Evolutionary conservation across 2,329 filamentous ascomycete species (phyloP), one percentile per base, ranked within the genome.

Genomic region (Fusarium siculi): DNA sequence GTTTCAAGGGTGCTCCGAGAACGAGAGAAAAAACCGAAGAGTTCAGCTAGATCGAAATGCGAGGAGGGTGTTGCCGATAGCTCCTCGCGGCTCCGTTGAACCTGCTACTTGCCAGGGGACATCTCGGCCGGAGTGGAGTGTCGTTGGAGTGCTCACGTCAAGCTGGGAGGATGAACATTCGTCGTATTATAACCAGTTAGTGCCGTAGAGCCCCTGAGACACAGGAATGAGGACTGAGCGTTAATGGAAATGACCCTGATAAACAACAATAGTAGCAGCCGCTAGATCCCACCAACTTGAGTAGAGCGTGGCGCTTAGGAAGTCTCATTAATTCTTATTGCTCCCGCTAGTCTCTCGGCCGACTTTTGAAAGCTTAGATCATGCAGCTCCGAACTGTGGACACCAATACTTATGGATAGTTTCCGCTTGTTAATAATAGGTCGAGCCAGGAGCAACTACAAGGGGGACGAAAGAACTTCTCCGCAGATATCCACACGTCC

Each of bases 111-210:
- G 61, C 57, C 57, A 70, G 63, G 72, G 68, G 52, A 62, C 66
- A 74, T 72, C 55, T 70, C 66, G 58, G 63, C 59, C 47, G 47
- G 34, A 42, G 70, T 63, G 66, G 66, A 60, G 73, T 60, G 58
- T 46, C 50, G 60, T 56, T 46, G 46, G 62, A 63, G 40, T 40
- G 58, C 66, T 74, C 68, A 68, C 60, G 70, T 73, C 75, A 75
- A 57, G 63, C 47, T 60, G 66, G 42, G 65, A 74, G 59, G 64
- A 59, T 50, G 25, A 56, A 60, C 57, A 43, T 64, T 40, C 60
- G 61, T 63, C 66, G 60, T 62, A 18, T 55, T 11, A 21, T 47
- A 30, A n/a, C 19, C 28, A 34, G 49, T 36, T 32, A 61, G 43
- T 18, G 37, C 32, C 46, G 34, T 59, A 59, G 40, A 59, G 54